A percentile compares a stretch with the other conserved stretches of the same genome.
Conservation (phyloP, 2,329 filamentous ascomycete species). For the Alternaria arborescens region DNA sequence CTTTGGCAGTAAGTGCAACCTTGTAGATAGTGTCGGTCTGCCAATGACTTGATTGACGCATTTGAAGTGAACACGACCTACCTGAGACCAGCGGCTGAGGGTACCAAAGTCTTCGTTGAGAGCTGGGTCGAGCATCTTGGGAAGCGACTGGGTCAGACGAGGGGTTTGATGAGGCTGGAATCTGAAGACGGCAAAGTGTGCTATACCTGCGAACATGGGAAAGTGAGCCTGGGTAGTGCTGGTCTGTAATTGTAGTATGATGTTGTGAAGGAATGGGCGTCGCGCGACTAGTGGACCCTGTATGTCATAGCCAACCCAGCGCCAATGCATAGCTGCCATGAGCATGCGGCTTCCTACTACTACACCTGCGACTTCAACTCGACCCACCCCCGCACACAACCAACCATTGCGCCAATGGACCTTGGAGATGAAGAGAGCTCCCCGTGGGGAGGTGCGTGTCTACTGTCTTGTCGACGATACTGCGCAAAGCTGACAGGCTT, state of each 20-base stretch:
- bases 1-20: slow-evolving; percentile 21
- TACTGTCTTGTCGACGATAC: neutral
- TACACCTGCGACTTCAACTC: slow-evolving; percentile 14
- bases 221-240: slow-evolving; percentile 37
- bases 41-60: neutral
- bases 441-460: slow-evolving; percentile 52
- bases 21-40: neutral
- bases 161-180: slow-evolving; percentile 52
- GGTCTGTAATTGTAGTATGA: slow-evolving; percentile 24
- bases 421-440: slow-evolving; percentile 54
- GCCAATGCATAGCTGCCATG: slow-evolving; percentile 3
- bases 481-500: slow-evolving; percentile 25
- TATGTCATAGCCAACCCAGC: slow-evolving; percentile 4
- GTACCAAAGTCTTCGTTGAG: slow-evolving; percentile 53
- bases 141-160: slow-evolving; percentile 51
- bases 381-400: slow-evolving; percentile 19
- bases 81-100: slow-evolving; percentile 53
- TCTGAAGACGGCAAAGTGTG: slow-evolving; percentile 49
- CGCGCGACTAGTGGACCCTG: slow-evolving; percentile 3
- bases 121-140: slow-evolving; percentile 57
- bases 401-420: slow-evolving; percentile 47
- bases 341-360: neutral
- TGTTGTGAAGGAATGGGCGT: slow-evolving; percentile 14
- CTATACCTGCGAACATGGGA: slow-evolving; percentile 53
- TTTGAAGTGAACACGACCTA: slow-evolving; percentile 56